Base-by-base conservation (phyloP, 2,329 filamentous ascomycete species). In the Cladophialophora carrionii region DNA sequence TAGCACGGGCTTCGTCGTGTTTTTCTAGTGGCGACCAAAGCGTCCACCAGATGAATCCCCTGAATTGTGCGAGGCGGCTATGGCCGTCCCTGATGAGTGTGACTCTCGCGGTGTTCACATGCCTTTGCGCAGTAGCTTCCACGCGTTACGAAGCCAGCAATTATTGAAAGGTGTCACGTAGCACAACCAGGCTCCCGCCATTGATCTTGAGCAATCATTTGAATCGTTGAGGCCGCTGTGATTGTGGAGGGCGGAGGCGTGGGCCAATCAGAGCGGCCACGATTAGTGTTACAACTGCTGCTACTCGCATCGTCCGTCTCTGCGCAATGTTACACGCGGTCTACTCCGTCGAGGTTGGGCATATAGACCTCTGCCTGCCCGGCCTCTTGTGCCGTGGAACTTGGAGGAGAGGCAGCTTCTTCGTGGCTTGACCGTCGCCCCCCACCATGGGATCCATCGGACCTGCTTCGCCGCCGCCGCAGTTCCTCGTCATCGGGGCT, bases 401-500 rank as follows among this genome's bases (percentile, higher is more conserved):
- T 17, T 4, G 4, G 17, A 20, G 2, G 7, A 14, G 37, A 43
- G 37, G 37, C 37, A 43, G 5, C 17, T n/a, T 20, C 37, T 8
- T 8, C 37, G 37, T 43, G 37, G 17, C 37, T n/a, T 20, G 37
- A 43, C 37, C 5, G 7, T 43, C 37, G 17, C 17, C 46, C 10
- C 24, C 52, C 12, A 62, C n/a, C 17, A 71, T 71, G 69, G 69
- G 69, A 26, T 71, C 69, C 32, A 56, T 70, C 31, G 43, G 46
- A 43, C 56, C 58, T 37, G 22, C 67, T 14, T 9, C 61, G 4
- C 51, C 37, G 4, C 31, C 60, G 41, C 71, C 68, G n/a, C 69
- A 67, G 57, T 86, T 96, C 72, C 82, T 96, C 62, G 85, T 96
- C 72, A 88, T 96, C 71, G 92, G 92, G 22, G 92, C 91, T 7